These are phyloP conservation scores for Rhodotorula graminis DNA, from an alignment of 768 basidiomycete genomes.

Conservation along the genomic window DNA sequence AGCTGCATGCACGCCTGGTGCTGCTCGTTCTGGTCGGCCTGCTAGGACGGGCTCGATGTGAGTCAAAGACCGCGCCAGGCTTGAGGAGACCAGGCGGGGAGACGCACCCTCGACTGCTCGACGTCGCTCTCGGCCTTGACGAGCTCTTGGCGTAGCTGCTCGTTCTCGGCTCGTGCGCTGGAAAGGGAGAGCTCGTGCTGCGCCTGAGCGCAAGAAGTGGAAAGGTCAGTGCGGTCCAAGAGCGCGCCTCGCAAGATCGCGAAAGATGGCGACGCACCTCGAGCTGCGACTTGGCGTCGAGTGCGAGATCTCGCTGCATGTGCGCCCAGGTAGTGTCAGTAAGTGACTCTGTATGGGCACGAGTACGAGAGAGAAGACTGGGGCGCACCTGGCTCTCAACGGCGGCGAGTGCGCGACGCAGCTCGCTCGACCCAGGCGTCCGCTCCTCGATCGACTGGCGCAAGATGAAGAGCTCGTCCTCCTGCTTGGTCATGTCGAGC, in stretches of 20 bases:
- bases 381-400: constrained; percentile 2
- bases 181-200: neutral
- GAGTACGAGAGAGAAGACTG: no score
- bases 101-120: neutral
- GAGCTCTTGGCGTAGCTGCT: neutral
- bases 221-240: no score
- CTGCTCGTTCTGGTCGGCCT: neutral
- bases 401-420: constrained; percentile 12
- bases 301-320: neutral
- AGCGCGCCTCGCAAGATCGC: no score
- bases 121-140: neutral
- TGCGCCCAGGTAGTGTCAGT: no score
- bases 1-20: constrained; percentile 7
- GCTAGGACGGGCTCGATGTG: no score
- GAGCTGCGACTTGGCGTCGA: neutral
- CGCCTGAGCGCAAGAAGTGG: neutral
- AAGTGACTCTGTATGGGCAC: no score
- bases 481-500: constrained; percentile 1
- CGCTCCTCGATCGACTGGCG: constrained; percentile 2
- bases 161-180: neutral
- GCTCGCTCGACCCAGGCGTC: neutral
- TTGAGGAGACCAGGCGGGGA: no score
- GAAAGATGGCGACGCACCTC: neutral
- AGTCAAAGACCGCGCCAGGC: no score
- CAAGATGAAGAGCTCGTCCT: constrained; percentile 13